phyloP scores from a whole-genome alignment of 176 grass and related monocot species.

The Zea mays region DNA sequence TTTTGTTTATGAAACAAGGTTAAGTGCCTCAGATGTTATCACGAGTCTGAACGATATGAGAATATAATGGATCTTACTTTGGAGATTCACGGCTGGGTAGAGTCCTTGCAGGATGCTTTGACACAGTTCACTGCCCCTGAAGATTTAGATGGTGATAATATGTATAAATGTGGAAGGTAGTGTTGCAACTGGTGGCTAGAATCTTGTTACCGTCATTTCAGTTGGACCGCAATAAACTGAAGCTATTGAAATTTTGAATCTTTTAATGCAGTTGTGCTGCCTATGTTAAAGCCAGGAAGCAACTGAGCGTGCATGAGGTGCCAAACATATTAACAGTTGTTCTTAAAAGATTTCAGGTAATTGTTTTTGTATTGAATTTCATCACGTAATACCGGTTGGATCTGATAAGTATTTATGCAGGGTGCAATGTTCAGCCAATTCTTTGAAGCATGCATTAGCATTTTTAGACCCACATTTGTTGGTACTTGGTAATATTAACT shows the following conservation, averaged over 20 bases:
- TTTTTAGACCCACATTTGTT: constrained; percentile 23
- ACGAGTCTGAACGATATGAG: constrained; percentile 93
- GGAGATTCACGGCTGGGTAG: constrained; percentile 98
- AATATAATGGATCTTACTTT: constrained; percentile 99
- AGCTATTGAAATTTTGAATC: constrained; percentile 16
- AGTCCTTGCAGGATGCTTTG: constrained; percentile 97
- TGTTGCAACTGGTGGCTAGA: not conserved
- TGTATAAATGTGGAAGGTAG: constrained; percentile 99
- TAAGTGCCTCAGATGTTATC: constrained; percentile 91
- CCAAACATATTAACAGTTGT: constrained; percentile 98
- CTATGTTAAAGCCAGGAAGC: constrained; percentile 95
- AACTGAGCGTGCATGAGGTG: constrained; percentile 93
- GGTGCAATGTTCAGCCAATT: constrained; percentile 1
- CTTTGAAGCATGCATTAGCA: constrained; percentile 29
- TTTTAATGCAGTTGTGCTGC: constrained; percentile 67
- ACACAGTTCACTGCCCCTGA: constrained; percentile 97
- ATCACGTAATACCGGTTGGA: constrained; percentile 29
- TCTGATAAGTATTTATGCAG: constrained; percentile 22
- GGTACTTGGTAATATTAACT: too few species aligned
- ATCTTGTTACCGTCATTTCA: constrained; percentile 20
- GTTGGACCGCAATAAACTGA: constrained; percentile 22
- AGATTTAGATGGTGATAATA: constrained; percentile 99
- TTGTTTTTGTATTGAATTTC: constrained; percentile 20
- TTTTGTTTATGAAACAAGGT: constrained; percentile 68
- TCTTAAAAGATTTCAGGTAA: constrained; percentile 98